A percentile compares a stretch with the other conserved stretches of the same genome.
phyloP scores from a whole-genome alignment of 1,284 basidiomycete species.

The Sphaerobolus stellatus region DNA sequence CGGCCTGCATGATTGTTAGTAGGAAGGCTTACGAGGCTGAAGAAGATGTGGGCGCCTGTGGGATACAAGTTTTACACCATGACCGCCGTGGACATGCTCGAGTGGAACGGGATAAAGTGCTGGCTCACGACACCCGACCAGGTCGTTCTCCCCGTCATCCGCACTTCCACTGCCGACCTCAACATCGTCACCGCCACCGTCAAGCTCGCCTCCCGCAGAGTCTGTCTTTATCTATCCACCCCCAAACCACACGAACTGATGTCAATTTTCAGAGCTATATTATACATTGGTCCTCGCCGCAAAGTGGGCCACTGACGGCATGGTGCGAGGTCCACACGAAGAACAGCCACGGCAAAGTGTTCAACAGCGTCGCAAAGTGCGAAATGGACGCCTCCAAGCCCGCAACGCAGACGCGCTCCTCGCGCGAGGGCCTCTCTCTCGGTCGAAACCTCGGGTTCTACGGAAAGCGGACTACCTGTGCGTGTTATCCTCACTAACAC shows the following conservation, averaged over 20 bases:
- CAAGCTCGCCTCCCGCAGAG: background rate
- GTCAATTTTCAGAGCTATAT: constrained; percentile 3
- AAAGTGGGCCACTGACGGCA: constrained; percentile 4
- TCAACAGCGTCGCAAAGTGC: constrained; percentile 1
- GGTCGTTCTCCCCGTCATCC: background rate
- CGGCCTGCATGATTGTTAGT: constrained; percentile 17
- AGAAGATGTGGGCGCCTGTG: background rate
- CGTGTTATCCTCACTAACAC: background rate
- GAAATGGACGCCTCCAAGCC: constrained; percentile 9
- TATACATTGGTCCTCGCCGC: constrained; percentile 8
- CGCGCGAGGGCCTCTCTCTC: background rate
- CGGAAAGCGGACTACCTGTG: background rate
- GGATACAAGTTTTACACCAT: background rate
- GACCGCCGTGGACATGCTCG: background rate
- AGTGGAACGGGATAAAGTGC: constrained; percentile 8
- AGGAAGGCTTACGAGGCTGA: background rate
- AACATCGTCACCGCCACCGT: constrained; percentile 3
- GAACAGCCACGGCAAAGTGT: background rate
- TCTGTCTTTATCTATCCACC: background rate
- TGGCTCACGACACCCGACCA: constrained; percentile 3
- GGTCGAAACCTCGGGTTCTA: constrained; percentile 3
- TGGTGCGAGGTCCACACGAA: constrained; percentile 11
- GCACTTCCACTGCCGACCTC: background rate
- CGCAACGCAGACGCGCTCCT: background rate
- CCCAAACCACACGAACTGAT: background rate